Conservation (phyloP, 2,329 filamentous ascomycete genomes). For the Acephala macrosclerotiorum region DNA sequence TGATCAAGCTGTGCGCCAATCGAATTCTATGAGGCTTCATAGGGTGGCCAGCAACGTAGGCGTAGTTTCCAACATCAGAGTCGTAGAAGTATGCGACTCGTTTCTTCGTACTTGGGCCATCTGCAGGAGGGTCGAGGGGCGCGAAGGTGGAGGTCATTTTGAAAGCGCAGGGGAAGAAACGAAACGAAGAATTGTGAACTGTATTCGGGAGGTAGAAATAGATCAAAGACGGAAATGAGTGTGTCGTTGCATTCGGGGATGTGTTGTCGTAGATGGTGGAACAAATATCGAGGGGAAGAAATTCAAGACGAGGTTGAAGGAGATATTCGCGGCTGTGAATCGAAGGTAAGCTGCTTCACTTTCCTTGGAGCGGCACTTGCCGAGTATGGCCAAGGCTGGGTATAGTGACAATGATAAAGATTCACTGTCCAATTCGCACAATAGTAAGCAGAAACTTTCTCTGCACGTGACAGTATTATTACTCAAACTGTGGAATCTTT, state of each 20-base stretch:
- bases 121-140: conserved; percentile 60
- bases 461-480: not conserved
- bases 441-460: not conserved
- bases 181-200: not conserved
- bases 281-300: conserved; percentile 6
- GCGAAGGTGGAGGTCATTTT: conserved; percentile 46
- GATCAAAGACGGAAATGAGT: not conserved
- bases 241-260: not conserved
- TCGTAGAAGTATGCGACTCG: conserved; percentile 99
- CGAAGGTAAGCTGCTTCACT: not conserved
- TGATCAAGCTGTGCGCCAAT: conserved; percentile 92
- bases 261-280: conserved; percentile 14
- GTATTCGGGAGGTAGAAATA: not conserved
- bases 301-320: conserved; percentile 1
- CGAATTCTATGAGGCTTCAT: conserved; percentile 99
- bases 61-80: conserved; percentile 97
- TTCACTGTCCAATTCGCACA: not conserved
- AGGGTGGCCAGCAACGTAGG: conserved; percentile 94
- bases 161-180: conserved; percentile 14
- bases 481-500: too few species aligned
- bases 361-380: conserved; percentile 1
- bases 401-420: not conserved
- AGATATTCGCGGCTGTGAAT: conserved; percentile 8
- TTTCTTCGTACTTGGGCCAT: conserved; percentile 67
- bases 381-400: conserved; percentile 1